Evolutionary conservation across 2,329 filamentous ascomycete species (phyloP).

Genomic region (Clonostachys solani): DNA sequence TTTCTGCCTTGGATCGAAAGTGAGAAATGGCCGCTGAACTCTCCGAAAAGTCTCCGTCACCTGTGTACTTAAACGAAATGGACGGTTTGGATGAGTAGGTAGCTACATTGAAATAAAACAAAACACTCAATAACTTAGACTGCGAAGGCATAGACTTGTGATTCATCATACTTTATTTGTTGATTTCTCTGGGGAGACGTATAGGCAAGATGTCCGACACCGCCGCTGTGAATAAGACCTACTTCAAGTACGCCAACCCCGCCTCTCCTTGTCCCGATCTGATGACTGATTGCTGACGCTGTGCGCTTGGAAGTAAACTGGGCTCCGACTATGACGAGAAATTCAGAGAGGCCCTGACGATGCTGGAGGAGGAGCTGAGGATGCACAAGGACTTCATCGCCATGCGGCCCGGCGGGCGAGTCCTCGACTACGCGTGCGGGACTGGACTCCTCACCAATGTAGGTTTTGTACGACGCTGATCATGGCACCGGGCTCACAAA

Average conservation of each 20-base stretch:
- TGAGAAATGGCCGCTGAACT: slow-evolving; percentile 5
- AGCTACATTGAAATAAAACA: neutral
- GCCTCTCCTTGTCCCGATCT: neutral
- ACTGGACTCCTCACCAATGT: slow-evolving; percentile 20
- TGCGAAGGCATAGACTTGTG: too few relatives aligned
- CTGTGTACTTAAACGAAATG: slow-evolving; percentile 9
- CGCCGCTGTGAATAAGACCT: slow-evolving; percentile 27
- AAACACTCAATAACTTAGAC: neutral
- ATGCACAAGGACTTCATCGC: slow-evolving; percentile 54
- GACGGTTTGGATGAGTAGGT: neutral
- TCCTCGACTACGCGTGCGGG: slow-evolving; percentile 24
- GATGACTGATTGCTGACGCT: slow-evolving; percentile 3
- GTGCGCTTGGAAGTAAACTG: slow-evolving; percentile 14
- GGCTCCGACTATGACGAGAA: slow-evolving; percentile 38
- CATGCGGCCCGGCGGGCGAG: slow-evolving; percentile 25
- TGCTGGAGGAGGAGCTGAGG: slow-evolving; percentile 14
- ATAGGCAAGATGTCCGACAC: slow-evolving; percentile 23
- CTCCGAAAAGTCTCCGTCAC: slow-evolving; percentile 25
- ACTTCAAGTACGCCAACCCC: slow-evolving; percentile 32
- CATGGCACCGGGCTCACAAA: neutral
- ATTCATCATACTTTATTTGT: too few relatives aligned
- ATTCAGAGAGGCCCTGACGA: slow-evolving; percentile 46
- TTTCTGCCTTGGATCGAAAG: too few relatives aligned
- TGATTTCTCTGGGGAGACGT: too few relatives aligned
- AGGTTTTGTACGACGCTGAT: slow-evolving; percentile 1